Evolutionary conservation across 2,329 filamentous ascomycete genomes (phyloP), one percentile per base, ranked within the genome.

Genomic region (Cercospora berteroae): DNA sequence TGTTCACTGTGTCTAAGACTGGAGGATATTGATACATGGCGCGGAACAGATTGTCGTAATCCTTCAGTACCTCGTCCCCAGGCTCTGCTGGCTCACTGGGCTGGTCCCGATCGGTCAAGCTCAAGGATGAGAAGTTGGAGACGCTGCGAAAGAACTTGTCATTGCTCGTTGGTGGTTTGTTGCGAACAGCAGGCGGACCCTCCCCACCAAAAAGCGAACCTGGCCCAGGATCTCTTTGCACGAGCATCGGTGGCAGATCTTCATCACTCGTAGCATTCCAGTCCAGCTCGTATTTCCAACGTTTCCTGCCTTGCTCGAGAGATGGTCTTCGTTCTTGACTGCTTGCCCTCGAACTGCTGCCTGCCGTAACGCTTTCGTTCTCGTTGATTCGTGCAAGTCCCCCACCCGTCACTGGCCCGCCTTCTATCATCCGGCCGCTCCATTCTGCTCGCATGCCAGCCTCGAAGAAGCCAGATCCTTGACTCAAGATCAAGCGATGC

Each of bases 1-100:
- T 96, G 78, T 95, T 96, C 78, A 95, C 85, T 27, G 87, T 86
- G 79, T 97, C 94, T 33, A 98, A 86, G 0, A 88, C 77, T 0
- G 94, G 94, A 0, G 93, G 83, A 78, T 96, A 92, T 79, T 97
- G 97, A 84, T 98, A 98, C 83, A 97, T 97, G 69, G 95, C 90
- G 74, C 94, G 91, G 78, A 98, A 96, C 23, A 98, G 85, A 78
- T 97, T 97, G 78, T 97, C 93, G 79, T 98, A 97, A 81, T 97
- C 92, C 73, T 92, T 91, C 57, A 97, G 85, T 23, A 93, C 86
- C 71, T 96, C 92, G 74, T 92, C 85, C 52, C 83, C 80, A 18
- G 83, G 83, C 63, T 92, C 87, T 57, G 87, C 84, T 13, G 72
- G 68, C 1, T 73, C 69, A 25, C 75, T 74, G 3, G 78, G 72